Evolutionary conservation across 2,329 filamentous ascomycete species (phyloP).

Genomic region (Colletotrichum godetiae): DNA sequence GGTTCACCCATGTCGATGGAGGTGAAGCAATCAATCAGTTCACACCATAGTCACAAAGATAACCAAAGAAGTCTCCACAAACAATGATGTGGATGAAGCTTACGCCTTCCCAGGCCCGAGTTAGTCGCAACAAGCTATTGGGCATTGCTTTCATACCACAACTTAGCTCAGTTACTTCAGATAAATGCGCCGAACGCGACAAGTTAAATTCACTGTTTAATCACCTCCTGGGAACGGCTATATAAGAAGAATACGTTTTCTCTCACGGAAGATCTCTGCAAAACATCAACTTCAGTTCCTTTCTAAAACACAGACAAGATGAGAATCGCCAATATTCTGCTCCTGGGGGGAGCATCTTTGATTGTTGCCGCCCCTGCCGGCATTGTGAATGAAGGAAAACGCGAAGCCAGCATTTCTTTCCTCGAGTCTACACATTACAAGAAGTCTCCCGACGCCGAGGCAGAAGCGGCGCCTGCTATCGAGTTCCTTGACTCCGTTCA

Average conservation of each 20-base stretch:
- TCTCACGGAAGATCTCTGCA: neutral
- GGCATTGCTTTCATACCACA: too few species aligned
- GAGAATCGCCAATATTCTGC: neutral
- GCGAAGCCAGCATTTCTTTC: constrained; percentile 3
- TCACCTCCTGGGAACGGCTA: neutral
- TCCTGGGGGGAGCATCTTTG: constrained; percentile 3
- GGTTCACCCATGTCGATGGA: neutral
- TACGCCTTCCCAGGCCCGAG: too few species aligned
- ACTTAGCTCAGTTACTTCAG: too few species aligned
- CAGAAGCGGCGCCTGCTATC: neutral
- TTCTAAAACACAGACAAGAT: neutral
- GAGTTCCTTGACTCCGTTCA: constrained; percentile 13
- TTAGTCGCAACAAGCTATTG: too few species aligned
- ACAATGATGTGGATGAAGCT: too few species aligned
- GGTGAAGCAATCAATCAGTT: neutral
- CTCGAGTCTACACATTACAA: neutral
- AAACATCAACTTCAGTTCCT: neutral
- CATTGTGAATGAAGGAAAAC: neutral
- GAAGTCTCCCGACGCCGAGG: neutral
- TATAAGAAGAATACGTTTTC: neutral
- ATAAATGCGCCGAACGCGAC: too few species aligned
- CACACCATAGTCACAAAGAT: neutral
- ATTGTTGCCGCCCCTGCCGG: neutral
- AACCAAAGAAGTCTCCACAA: neutral
- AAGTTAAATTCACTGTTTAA: too few species aligned